Evolutionary conservation across 2,329 filamentous ascomycete species (phyloP), one percentile per base, ranked within the genome.

Genomic region (Colletotrichum sublineola): DNA sequence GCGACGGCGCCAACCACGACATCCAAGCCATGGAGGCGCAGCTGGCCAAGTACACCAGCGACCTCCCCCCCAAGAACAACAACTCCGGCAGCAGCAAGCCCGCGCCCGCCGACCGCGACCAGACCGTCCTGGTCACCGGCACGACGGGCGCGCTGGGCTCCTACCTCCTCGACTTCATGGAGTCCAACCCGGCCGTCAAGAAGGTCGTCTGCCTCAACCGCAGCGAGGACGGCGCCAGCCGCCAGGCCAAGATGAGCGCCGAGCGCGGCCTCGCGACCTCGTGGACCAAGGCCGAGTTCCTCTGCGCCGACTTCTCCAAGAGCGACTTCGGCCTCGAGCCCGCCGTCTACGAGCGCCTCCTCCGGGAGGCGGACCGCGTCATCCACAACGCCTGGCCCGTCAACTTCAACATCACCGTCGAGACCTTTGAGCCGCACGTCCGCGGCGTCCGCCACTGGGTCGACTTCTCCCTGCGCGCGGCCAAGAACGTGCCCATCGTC

Each of bases 301-400:
- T 87, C 5, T 82, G 85, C 44, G 84, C 83, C 2, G 87, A 90
- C 74, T 81, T 86, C 20, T 82, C 84, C 0, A 81, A 84, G 18
- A 78, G 82, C 0, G 77, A 82, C 15, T 82, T 92, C 0, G 89
- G 89, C 0, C 81, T 92, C 0, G 71, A 63, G 12, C 74, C 80
- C 5, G 76, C 79, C 0, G 78, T 77, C 0, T 82, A 83, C 77
- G 53, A 79, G 52, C 76, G 80, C 1, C 76, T 87, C 0, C 77
- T 84, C 5, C 61, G 76, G 9, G 78, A 84, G 1, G 81, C 81
- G 0, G 85, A 87, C 64, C 81, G 82, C 18, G 78, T 89, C 24
- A 84, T 88, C 66, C 88, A 90, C 78, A 89, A 87, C 74, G 86
- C 87, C n/a, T 80, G 78, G 79, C 78, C 78, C 0, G 88, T 90